Base-by-base conservation (phyloP, 208 protist species). In the Plasmodiophora brassicae region DNA sequence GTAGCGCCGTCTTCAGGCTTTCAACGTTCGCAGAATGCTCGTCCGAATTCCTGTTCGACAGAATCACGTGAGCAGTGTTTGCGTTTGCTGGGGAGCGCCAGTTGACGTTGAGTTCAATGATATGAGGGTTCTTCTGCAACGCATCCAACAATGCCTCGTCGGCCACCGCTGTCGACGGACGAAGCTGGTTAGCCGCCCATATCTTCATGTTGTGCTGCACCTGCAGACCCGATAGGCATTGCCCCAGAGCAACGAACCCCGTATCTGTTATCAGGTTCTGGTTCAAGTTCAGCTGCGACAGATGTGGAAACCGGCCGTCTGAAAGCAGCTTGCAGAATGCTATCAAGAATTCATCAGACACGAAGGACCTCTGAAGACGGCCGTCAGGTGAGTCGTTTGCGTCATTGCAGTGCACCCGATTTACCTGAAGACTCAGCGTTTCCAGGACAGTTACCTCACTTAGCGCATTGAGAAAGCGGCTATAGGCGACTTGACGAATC, bases 251-350 rank as follows among this genome's bases (percentile, higher is more conserved):
- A 14, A 78, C n/a, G n/a, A 78, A 78, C n/a, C 65, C 65, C 5
- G 32, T 38, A 32, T 78, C 65, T 8, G 65, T 44, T 5, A 78
- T 32, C 65, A 78, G 41, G 41, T 78, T 78, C 14, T 78, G n/a
- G 65, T 78, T 78, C n/a, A 78, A 78, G 41, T 78, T 78, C 14
- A 78, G 65, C n/a, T 78, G 65, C 14, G 14, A 78, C n/a, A 78
- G n/a, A 32, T 36, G 20, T 38, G 65, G 65, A 32, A 78, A 78
- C 5, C 41, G 5, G 32, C 65, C 65, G n/a, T 78, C n/a, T 38
- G 5, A 38, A n/a, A n/a, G 41, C 10, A 14, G n/a, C 65, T 78
- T 32, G n/a, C 65, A 78, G 41, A 78, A 38, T 32, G 20, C n/a
- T 44, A 5, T 78, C 5, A 78, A 44, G n/a, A 5, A 78, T 32